These are phyloP conservation scores for Glycyrrhiza uralensis DNA, from an alignment of 306 rosid species.

Conservation along the genomic window DNA sequence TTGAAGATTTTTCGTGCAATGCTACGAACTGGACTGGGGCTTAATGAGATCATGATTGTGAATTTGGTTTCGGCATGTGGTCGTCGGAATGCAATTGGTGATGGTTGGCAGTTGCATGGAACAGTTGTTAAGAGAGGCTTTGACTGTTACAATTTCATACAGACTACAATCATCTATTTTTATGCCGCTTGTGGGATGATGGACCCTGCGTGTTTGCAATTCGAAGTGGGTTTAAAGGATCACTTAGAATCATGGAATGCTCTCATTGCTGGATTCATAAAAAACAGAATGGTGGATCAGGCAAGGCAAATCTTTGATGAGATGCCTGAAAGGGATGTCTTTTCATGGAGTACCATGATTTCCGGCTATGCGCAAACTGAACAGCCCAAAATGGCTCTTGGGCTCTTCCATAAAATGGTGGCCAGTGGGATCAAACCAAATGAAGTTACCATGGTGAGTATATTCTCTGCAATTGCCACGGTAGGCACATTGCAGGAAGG, in stretches of 20 bases:
- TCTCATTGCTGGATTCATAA: slow-evolving; percentile 63
- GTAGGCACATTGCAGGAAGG: slow-evolving; percentile 70
- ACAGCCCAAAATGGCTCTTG: slow-evolving; percentile 67
- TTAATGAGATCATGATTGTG: slow-evolving; percentile 74
- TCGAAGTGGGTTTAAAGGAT: slow-evolving; percentile 57
- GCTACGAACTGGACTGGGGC: slow-evolving; percentile 48
- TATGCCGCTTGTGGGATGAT: slow-evolving; percentile 71
- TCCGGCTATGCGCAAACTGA: slow-evolving; percentile 76
- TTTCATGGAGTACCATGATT: slow-evolving; percentile 84
- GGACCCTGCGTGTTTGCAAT: slow-evolving; percentile 59
- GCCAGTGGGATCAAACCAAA: slow-evolving; percentile 59
- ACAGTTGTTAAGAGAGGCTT: slow-evolving; percentile 61
- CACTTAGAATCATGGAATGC: slow-evolving; percentile 84
- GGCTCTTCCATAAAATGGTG: slow-evolving; percentile 70
- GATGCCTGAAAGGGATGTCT: slow-evolving; percentile 82
- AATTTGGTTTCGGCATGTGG: slow-evolving; percentile 81
- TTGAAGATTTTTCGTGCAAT: slow-evolving; percentile 49
- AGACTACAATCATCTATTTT: slow-evolving; percentile 71
- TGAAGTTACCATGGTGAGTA: slow-evolving; percentile 88
- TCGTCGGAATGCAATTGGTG: slow-evolving; percentile 37
- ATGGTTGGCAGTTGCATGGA: slow-evolving; percentile 72
- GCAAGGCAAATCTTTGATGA: slow-evolving; percentile 57
- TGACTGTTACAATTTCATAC: slow-evolving; percentile 65
- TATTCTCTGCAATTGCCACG: slow-evolving; percentile 79
- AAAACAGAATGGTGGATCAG: slow-evolving; percentile 53